A percentile compares a stretch with the other conserved stretches of the same genome.
Evolutionary conservation across 108 stramenopile species (phyloP).

Genomic region (Bacterosira constricta): DNA sequence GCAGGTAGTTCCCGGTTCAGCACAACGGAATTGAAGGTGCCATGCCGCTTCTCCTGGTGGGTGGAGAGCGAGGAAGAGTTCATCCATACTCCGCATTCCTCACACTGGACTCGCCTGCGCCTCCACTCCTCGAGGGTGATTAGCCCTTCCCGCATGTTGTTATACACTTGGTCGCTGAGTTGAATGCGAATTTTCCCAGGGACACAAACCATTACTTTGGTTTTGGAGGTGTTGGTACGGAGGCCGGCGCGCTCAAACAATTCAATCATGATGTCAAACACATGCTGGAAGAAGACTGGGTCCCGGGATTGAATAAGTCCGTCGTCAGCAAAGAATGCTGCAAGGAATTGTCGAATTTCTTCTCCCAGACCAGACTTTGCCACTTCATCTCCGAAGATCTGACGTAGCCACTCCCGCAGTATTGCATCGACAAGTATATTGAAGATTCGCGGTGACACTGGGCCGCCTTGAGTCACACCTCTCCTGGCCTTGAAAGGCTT

Average conservation of each 20-base stretch:
- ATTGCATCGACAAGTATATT: constrained; percentile 24
- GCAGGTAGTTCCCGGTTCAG: too few species aligned
- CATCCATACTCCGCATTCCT: too few species aligned
- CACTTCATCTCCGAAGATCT: background rate
- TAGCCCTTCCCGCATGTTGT: too few species aligned
- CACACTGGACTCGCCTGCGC: too few species aligned
- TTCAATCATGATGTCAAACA: background rate
- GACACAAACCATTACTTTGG: background rate
- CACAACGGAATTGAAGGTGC: too few species aligned
- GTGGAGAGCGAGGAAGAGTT: too few species aligned
- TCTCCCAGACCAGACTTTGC: background rate
- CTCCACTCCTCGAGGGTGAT: too few species aligned
- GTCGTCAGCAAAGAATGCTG: constrained; percentile 19
- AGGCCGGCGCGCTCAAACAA: background rate
- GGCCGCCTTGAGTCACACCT: constrained; percentile 25
- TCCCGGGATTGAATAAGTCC: background rate
- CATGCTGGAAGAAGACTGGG: background rate
- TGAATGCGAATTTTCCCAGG: background rate
- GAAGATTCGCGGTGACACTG: constrained; percentile 12
- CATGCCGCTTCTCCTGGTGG: too few species aligned
- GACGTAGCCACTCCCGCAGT: background rate
- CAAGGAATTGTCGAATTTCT: background rate
- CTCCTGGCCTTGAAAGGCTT: background rate
- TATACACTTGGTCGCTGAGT: background rate
- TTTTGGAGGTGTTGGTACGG: background rate